Conservation (phyloP, 75 land plant species). For the Cunninghamia lanceolata region DNA sequence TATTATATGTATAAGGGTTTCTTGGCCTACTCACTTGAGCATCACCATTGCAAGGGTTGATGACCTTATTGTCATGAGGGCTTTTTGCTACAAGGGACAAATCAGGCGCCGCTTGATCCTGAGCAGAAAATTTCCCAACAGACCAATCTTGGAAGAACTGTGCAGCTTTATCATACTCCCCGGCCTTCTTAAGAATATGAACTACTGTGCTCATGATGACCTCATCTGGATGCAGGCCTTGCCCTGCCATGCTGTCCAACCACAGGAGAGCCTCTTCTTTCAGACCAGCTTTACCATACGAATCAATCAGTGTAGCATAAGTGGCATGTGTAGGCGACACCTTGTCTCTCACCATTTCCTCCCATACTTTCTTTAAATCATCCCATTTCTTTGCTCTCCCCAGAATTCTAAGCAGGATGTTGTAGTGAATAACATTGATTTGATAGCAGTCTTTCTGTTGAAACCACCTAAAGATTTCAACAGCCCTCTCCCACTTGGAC, state of each 20-base stretch:
- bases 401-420: slow-evolving; percentile 66
- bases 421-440: slow-evolving; percentile 80
- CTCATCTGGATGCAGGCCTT: slow-evolving; percentile 75
- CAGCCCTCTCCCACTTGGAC: slow-evolving; percentile 61
- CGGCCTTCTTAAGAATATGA: slow-evolving; percentile 60
- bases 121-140: background rate
- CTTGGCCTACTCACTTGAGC: slow-evolving; percentile 8
- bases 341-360: slow-evolving; percentile 53
- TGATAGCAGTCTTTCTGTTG: slow-evolving; percentile 48
- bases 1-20: slow-evolving; percentile 75
- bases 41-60: background rate
- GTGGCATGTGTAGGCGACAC: slow-evolving; percentile 68
- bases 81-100: background rate
- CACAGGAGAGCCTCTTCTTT: slow-evolving; percentile 58
- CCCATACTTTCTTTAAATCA: slow-evolving; percentile 46
- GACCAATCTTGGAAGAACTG: slow-evolving; percentile 56
- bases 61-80: background rate
- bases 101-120: background rate
- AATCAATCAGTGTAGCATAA: slow-evolving; percentile 83
- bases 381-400: slow-evolving; percentile 70
- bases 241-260: slow-evolving; percentile 55
- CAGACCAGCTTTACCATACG: slow-evolving; percentile 65
- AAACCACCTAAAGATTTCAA: slow-evolving; percentile 76
- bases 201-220: slow-evolving; percentile 75
- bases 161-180: slow-evolving; percentile 61